Evolutionary conservation across 1,284 basidiomycete genomes (phyloP), one percentile per base, ranked within the genome.

Genomic region (Mycena sp.): DNA sequence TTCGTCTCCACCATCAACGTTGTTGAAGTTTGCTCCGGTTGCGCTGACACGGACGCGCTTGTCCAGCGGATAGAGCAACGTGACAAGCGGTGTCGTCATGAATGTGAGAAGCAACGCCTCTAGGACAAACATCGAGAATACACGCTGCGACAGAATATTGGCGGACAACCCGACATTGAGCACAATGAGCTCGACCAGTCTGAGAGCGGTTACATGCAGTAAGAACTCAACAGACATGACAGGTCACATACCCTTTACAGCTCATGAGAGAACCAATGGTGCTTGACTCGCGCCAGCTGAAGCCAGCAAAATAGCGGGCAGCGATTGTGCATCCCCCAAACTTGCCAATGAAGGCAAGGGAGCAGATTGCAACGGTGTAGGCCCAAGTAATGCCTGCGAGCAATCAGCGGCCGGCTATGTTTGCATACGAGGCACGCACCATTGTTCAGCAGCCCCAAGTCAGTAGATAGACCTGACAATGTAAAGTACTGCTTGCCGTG

Each of bases 231-330:
- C 10, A 12, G n/a, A 14, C 29, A 4, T 35, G 30, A 19, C 46
- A 29, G 4, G 29, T 4, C 19, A 74, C 83, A 59, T 67, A 93
- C 88, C 96, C 96, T 81, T 98, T 98, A 78, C 96, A 98, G 73
- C 88, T 92, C 96, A 99, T 98, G 61, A 99, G 80, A 38, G 92
- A 90, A 3, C 96, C 96, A 59, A 98, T 92, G 0, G 96, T 89
- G 25, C 88, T 85, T 0, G 91, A 85, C 76, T 99, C 96, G 58
- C 96, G 84, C 81, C 84, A 84, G 46, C 78, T 87, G 78, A 96
- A 97, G 1, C 91, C 90, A 41, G 88, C 85, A 4, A 84, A 67
- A 68, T 78, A 81, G 66, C 79, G 85, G 0, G 96, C 95, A 0
- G 91, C 83, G 2, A 87, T 72, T 0, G 87, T 82, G 70, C 92